Evolutionary conservation across 2,329 filamentous ascomycete genomes (phyloP), one percentile per base, ranked within the genome.

Genomic region (Bipolaris bicolor): DNA sequence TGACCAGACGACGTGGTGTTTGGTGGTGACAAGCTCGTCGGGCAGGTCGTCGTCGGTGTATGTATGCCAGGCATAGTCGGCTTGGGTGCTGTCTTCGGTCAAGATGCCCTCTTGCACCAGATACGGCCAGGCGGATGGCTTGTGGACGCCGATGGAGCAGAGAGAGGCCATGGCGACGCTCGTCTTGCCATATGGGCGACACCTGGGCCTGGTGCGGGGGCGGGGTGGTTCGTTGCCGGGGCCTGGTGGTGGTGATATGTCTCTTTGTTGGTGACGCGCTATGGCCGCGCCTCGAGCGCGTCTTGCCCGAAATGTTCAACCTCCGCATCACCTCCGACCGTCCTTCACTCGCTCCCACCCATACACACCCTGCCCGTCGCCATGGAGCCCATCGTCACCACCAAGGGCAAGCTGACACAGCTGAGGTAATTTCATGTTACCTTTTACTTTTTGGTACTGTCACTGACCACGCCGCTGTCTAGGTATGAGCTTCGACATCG

Each of bases 141-240:
- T 88, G 81, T 98, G 94, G 72, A 97, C 83, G 76, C 95, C 95
- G 71, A 97, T 85, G 64, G 94, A 97, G 77, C 87, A 90, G 79
- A 97, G 87, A 74, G 90, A 88, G 67, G 94, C 94, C 96, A 99
- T 99, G 58, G 61, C 57, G 61, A 65, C 51, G 57, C 60, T 61
- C 52, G 61, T 55, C 58, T 55, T 51, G 68, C 66, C 68, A 71
- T 74, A 77, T 76, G 68, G 65, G 66, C 67, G 64, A 53, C 41
- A 50, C 36, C 57, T 44, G 55, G 16, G 41, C 49, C 43, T 46
- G 43, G 43, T 46, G 43, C 43, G 43, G 26, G n/a, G 43, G 56
- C 29, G 51, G 43, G 52, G 61, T 57, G 51, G 58, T 54, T 46
- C 49, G 26, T 48, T 52, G 36, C 43, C 16, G 29, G 26, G 29